Evolutionary conservation across 306 rosid genomes (phyloP).

Genomic region (Acacia melanoxylon): DNA sequence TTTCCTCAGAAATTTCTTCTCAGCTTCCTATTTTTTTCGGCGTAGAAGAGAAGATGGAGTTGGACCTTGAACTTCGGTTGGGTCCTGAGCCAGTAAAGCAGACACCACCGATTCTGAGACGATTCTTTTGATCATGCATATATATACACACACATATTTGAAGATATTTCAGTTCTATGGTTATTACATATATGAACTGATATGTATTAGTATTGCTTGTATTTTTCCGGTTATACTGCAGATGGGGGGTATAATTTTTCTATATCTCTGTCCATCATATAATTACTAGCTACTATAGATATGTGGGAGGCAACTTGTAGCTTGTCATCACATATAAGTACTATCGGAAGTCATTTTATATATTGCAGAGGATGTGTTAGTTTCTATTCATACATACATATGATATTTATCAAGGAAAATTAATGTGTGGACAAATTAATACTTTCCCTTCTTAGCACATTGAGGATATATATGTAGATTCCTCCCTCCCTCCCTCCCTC

Average conservation of each 20-base stretch:
- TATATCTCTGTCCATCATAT: not conserved
- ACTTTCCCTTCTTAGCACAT: not conserved
- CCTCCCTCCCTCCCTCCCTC: not conserved
- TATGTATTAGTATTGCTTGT: not conserved
- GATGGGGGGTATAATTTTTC: not conserved
- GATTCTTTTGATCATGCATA: not conserved
- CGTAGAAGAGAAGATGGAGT: not conserved
- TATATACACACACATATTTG: not conserved
- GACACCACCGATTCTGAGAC: not conserved
- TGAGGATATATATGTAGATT: not conserved
- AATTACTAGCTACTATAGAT: not conserved
- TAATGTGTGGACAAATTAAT: not conserved
- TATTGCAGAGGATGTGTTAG: not conserved
- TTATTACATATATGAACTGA: not conserved
- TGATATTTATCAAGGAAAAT: not conserved
- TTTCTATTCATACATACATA: not conserved
- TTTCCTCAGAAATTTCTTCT: not conserved
- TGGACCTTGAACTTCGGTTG: not conserved
- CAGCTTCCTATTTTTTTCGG: not conserved
- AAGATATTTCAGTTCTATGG: not conserved
- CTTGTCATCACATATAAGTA: not conserved
- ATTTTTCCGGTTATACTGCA: not conserved
- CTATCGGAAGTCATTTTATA: not conserved
- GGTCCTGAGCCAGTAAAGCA: not conserved
- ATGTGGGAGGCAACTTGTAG: not conserved